These are phyloP conservation scores for Kazachstania taianensis DNA, from an alignment of 805 yeast species.

Conservation along the genomic window DNA sequence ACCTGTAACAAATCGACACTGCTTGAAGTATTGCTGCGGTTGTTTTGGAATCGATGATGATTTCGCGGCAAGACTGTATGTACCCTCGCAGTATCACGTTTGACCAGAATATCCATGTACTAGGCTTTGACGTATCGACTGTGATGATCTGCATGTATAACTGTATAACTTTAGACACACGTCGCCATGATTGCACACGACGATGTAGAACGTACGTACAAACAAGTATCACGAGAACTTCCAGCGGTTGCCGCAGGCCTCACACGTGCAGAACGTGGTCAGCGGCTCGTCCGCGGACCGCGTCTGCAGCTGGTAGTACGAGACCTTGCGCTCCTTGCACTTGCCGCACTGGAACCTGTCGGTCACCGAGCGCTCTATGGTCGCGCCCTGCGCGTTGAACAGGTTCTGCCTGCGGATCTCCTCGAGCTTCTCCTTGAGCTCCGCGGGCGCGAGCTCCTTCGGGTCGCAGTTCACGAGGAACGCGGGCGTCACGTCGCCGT, in stretches of 20 bases:
- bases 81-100: no score
- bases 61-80: no score
- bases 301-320: conserved; percentile 96
- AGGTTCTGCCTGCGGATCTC: conserved; percentile 78
- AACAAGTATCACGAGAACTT: conserved; percentile 65
- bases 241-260: conserved; percentile 96
- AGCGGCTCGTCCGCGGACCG: conserved; percentile 98
- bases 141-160: no score
- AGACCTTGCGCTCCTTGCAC: conserved; percentile 93
- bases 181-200: no score
- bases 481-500: conserved; percentile 55
- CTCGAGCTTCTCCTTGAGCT: conserved; percentile 75
- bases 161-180: no score
- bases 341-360: conserved; percentile 96
- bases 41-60: no score
- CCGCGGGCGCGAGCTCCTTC: conserved; percentile 93
- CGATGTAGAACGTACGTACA: no score
- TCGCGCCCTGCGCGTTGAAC: conserved; percentile 96
- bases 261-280: conserved; percentile 97
- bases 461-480: conserved; percentile 73
- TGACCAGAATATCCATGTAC: no score
- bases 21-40: no score
- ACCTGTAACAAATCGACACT: no score
- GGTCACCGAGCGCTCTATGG: conserved; percentile 89
- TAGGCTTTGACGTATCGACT: no score